Evolutionary conservation across 306 rosid species (phyloP).

Genomic region (Begonia masoniana): DNA sequence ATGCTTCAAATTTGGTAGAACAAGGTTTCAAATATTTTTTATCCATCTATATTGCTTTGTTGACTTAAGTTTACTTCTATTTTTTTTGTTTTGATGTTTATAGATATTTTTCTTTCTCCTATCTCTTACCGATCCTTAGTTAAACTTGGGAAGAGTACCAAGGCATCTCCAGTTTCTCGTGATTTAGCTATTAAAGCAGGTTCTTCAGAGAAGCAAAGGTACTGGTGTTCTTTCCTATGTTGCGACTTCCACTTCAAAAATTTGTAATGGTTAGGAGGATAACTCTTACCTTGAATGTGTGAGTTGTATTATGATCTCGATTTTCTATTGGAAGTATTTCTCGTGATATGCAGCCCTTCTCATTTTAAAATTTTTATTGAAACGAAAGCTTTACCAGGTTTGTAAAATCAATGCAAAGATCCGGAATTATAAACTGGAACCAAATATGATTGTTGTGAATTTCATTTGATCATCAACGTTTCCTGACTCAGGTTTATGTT

Average conservation of each 20-base stretch:
- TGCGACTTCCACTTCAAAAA: not conserved
- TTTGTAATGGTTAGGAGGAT: not conserved
- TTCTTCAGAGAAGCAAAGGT: conserved; percentile 73
- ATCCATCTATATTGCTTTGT: not conserved
- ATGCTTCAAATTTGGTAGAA: conserved; percentile 31
- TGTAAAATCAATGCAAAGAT: too few species aligned
- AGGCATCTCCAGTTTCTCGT: conserved; percentile 30
- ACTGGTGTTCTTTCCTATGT: conserved; percentile 2
- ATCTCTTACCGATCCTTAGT: conserved; percentile 18
- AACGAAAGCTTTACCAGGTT: too few species aligned
- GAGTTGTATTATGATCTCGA: not conserved
- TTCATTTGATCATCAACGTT: too few species aligned
- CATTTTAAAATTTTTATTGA: too few species aligned
- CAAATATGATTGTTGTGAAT: too few species aligned
- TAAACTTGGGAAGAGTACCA: conserved; percentile 34
- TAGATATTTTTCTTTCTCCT: conserved; percentile 13
- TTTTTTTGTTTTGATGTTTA: conserved; percentile 6
- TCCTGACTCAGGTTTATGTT: too few species aligned
- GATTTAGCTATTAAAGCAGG: conserved; percentile 46
- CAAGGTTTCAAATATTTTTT: conserved; percentile 32
- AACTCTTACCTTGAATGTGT: not conserved
- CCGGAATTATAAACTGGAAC: too few species aligned
- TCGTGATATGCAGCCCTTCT: too few species aligned
- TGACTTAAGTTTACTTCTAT: too few species aligned
- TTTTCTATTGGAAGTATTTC: not conserved